Base-by-base conservation (phyloP, 257 asterid genomes). In the Scutellaria minor region DNA sequence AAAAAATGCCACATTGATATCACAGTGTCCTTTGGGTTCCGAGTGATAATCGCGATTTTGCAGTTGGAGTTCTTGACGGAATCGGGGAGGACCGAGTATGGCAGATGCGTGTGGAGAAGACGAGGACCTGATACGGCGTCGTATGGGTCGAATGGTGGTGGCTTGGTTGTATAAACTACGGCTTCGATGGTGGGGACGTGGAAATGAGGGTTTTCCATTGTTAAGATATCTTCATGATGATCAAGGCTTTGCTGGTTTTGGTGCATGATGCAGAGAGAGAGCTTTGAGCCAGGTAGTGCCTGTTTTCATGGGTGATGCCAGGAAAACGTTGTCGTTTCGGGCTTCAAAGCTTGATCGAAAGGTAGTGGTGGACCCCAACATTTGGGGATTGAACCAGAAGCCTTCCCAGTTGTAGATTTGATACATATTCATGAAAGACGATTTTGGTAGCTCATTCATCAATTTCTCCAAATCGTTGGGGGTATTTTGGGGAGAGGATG, bases 201-300 rank as follows among this genome's bases (percentile, higher is more conserved):
- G 68, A 15, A 41, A 62, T 62, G 68, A 14, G 68, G 68, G 15
- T 62, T 62, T 42, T 42, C 68, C 12, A 4, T 62, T 7, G 68
- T 45, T 62, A 62, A 42, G 18, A 42, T 5, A 42, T 18, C 18
- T 18, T 18, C 18, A 15, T 35, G 9, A 13, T 3, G 27, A 24
- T 24, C 27, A 24, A 24, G n/a, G n/a, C n/a, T n/a, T n/a, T n/a
- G n/a, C n/a, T n/a, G 27, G 27, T 1, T 24, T 1, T 24, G 67
- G 37, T 24, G 27, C 27, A 41, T 40, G 67, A 61, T 61, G 67
- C 67, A 40, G 47, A 7, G 67, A 18, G 3, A 40, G 35, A 14
- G 52, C 31, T 40, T 61, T 61, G 52, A 61, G 51, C 67, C 67
- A 61, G 3, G 66, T 70, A 46, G 75, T 70, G 57, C 75, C 66